phyloP scores from a whole-genome alignment of 78 protist species.

The Thecamonas trahens region DNA sequence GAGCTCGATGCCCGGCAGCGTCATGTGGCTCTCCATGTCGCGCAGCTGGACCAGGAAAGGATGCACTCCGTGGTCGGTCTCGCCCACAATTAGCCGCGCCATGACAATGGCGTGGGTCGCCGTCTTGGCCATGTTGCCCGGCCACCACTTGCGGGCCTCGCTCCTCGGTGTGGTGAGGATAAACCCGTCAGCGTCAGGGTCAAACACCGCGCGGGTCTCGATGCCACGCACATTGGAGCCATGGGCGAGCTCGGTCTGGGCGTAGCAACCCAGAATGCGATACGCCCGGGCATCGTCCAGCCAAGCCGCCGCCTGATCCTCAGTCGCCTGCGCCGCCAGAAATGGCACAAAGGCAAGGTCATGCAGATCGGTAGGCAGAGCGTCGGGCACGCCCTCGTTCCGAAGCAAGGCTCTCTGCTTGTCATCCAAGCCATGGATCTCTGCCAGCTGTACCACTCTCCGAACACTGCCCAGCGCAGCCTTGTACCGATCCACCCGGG shows the following conservation, averaged over 20 bases:
- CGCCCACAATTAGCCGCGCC: slow-evolving; percentile 23
- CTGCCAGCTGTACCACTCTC: not conserved
- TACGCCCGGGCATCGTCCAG: slow-evolving; percentile 7
- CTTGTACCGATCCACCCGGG: not conserved
- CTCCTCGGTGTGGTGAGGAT: slow-evolving; percentile 33
- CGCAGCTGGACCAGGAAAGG: not conserved
- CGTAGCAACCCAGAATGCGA: slow-evolving; percentile 32
- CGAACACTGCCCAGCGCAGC: not conserved
- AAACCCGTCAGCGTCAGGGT: slow-evolving; percentile 4
- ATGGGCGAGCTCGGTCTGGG: slow-evolving; percentile 47
- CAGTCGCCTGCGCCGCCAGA: not conserved
- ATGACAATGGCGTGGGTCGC: slow-evolving; percentile 29
- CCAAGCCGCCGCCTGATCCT: slow-evolving; percentile 24
- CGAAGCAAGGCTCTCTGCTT: not conserved
- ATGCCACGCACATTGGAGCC: slow-evolving; percentile 51
- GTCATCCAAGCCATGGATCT: not conserved
- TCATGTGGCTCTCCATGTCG: slow-evolving; percentile 1
- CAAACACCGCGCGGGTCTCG: slow-evolving; percentile 34
- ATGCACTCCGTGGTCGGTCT: slow-evolving; percentile 11
- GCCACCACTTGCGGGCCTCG: slow-evolving; percentile 43
- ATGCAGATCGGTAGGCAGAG: not conserved
- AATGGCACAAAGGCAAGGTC: slow-evolving; percentile 12
- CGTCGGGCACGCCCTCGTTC: not conserved
- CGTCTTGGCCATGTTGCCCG: slow-evolving; percentile 17
- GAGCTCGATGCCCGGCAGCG: not conserved